Evolutionary conservation across 257 asterid genomes (phyloP).

Genomic region (Solanum ossicruentum): DNA sequence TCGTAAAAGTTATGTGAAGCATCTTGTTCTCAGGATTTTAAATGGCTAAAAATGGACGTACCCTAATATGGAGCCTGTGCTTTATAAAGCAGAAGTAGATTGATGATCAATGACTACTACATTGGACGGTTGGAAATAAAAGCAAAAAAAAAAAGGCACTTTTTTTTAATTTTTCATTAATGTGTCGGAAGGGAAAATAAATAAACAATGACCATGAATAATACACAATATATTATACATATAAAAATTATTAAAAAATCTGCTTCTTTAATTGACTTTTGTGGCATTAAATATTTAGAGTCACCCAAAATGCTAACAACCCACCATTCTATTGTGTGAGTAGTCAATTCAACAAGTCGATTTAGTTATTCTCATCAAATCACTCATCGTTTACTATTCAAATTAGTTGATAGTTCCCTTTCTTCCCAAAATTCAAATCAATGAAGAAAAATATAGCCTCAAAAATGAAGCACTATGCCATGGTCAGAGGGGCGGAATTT

Average conservation of each 20-base stretch:
- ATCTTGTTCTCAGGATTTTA: not conserved
- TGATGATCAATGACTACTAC: not conserved
- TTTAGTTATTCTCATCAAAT: not conserved
- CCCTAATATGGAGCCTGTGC: not conserved
- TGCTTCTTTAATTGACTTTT: not conserved
- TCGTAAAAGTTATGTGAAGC: not conserved
- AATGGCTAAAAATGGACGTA: not conserved
- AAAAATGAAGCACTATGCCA: not conserved
- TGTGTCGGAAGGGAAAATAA: not conserved
- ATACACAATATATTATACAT: not conserved
- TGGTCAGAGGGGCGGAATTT: too few relatives aligned
- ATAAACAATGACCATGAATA: not conserved
- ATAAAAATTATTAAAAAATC: not conserved
- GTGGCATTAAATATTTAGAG: not conserved
- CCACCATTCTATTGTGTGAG: not conserved
- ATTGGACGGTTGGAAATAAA: not conserved
- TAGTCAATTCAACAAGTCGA: not conserved
- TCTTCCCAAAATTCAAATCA: not conserved
- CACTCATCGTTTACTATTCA: not conserved
- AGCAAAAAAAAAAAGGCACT: not conserved
- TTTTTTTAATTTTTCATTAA: not conserved
- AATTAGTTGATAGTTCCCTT: not conserved
- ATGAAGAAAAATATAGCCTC: not conserved
- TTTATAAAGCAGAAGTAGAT: not conserved
- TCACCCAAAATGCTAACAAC: not conserved